Percentiles rank a stretch among this genome's conserved stretches.
Conservation (phyloP, 2,329 filamentous ascomycete genomes). For the Xylariales sp. region DNA sequence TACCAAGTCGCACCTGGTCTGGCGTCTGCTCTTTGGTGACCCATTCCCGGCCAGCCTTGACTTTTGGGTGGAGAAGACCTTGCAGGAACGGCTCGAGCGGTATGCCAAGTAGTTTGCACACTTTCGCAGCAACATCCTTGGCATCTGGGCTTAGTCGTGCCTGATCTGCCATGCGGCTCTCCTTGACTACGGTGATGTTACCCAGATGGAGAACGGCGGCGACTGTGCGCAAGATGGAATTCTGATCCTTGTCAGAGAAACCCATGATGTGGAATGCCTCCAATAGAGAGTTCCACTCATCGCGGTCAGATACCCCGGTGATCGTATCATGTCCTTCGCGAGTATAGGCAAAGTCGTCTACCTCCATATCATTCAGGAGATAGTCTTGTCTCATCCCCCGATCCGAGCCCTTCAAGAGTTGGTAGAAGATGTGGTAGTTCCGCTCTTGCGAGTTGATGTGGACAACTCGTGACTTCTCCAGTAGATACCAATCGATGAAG, state of each 20-base stretch:
- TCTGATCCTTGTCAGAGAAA: slow-evolving; percentile 80
- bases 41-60: slow-evolving; percentile 96
- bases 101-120: slow-evolving; percentile 82
- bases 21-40: slow-evolving; percentile 98
- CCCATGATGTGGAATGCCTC: slow-evolving; percentile 95
- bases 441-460: slow-evolving; percentile 81
- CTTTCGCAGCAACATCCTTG: slow-evolving; percentile 67
- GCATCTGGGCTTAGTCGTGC: slow-evolving; percentile 75
- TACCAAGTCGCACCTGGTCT: slow-evolving; percentile 84
- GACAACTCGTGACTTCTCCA: slow-evolving; percentile 97
- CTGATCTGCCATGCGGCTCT: slow-evolving; percentile 87
- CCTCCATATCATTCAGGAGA: slow-evolving; percentile 66
- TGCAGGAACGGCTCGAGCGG: slow-evolving; percentile 79
- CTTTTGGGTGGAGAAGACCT: slow-evolving; percentile 83
- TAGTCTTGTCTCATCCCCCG: slow-evolving; percentile 68
- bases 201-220: slow-evolving; percentile 90
- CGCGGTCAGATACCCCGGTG: slow-evolving; percentile 78
- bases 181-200: slow-evolving; percentile 84
- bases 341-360: slow-evolving; percentile 89
- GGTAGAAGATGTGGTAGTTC: slow-evolving; percentile 98
- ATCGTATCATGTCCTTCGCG: slow-evolving; percentile 89
- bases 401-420: slow-evolving; percentile 82
- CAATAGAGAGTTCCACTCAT: slow-evolving; percentile 85
- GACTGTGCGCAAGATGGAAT: slow-evolving; percentile 77
- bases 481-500: slow-evolving; percentile 96